Evolutionary conservation across 2,329 filamentous ascomycete species (phyloP).

Genomic region (Zasmidium angulare): DNA sequence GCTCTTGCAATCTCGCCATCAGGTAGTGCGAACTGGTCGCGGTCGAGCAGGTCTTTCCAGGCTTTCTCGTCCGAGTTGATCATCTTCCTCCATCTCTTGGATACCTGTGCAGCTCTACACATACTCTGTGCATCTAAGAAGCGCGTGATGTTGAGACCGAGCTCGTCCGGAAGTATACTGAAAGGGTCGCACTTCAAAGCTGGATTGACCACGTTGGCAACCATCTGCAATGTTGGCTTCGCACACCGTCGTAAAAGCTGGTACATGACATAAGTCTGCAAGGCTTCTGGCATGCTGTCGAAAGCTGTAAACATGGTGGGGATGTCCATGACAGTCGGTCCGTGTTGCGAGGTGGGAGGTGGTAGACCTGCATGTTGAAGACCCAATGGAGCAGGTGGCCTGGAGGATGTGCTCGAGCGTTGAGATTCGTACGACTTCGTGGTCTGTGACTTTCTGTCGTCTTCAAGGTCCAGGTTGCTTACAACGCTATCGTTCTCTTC

Average conservation of each 20-base stretch:
- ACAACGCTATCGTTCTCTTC: slow-evolving; percentile 35
- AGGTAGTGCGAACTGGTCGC: slow-evolving; percentile 76
- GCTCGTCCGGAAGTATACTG: slow-evolving; percentile 76
- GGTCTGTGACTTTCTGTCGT: slow-evolving; percentile 28
- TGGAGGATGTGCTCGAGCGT: slow-evolving; percentile 8
- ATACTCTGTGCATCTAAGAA: slow-evolving; percentile 84
- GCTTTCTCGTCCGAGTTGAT: slow-evolving; percentile 91
- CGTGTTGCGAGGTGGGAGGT: slow-evolving; percentile 8
- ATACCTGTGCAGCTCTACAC: slow-evolving; percentile 88
- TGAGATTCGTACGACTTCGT: slow-evolving; percentile 28
- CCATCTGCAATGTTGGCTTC: slow-evolving; percentile 82
- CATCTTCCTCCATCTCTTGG: slow-evolving; percentile 87
- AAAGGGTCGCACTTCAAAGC: slow-evolving; percentile 94
- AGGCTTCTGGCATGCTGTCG: slow-evolving; percentile 82
- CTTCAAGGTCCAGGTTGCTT: slow-evolving; percentile 35
- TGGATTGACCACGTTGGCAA: slow-evolving; percentile 89
- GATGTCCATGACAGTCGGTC: slow-evolving; percentile 66
- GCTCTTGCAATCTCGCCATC: slow-evolving; percentile 81
- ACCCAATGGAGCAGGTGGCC: slow-evolving; percentile 6
- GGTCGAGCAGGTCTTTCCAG: slow-evolving; percentile 90
- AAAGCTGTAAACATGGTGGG: slow-evolving; percentile 84
- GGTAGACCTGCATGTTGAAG: slow-evolving; percentile 19
- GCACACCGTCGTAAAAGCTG: slow-evolving; percentile 87
- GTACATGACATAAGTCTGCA: slow-evolving; percentile 97
- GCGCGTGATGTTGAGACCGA: slow-evolving; percentile 82